These are phyloP conservation scores for Malus hybrid DNA, from an alignment of 331 rosid genomes.

Conservation along the genomic window DNA sequence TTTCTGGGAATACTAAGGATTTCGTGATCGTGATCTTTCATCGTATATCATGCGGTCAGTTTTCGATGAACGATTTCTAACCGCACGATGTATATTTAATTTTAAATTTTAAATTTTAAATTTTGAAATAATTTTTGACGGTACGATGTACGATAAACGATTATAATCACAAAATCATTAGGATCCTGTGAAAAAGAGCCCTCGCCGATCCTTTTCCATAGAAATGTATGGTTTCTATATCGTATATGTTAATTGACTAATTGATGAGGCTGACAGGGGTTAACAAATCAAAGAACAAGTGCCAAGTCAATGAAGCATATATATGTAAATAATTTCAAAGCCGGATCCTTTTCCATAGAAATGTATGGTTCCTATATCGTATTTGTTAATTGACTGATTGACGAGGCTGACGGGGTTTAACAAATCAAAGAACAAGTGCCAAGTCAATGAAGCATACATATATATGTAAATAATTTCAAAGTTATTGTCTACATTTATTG, in stretches of 20 bases:
- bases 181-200: rapidly evolving
- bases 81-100: too few species aligned
- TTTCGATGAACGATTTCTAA: rapidly evolving
- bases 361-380: not conserved
- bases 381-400: not conserved
- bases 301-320: not conserved
- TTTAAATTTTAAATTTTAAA: too few species aligned
- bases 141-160: too few species aligned
- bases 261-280: not conserved
- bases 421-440: not conserved
- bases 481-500: not conserved
- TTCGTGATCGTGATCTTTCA: too few species aligned
- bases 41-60: rapidly evolving
- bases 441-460: not conserved
- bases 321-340: not conserved
- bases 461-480: not conserved
- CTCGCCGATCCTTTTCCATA: too few species aligned
- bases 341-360: too few species aligned
- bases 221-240: not conserved
- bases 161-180: rapidly evolving
- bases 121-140: too few species aligned
- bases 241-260: not conserved
- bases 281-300: not conserved
- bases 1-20: too few species aligned
- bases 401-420: not conserved